Evolutionary conservation across 1,139 yeast genomes (phyloP).

Genomic region (Blastobotrys persicus): DNA sequence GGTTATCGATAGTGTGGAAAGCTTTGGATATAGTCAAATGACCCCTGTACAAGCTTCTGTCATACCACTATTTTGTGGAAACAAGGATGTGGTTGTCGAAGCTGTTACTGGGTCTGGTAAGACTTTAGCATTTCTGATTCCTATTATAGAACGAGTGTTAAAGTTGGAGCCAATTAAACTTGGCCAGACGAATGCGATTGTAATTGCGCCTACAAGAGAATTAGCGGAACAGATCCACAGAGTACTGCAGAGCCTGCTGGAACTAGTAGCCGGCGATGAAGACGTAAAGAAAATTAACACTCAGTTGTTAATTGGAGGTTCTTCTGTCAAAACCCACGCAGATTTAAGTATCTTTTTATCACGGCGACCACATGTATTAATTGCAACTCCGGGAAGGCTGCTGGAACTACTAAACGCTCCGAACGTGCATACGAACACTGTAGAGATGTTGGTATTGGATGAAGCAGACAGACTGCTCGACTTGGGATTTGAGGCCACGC

Average conservation of each 20-base stretch:
- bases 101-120: constrained; percentile 97
- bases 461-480: constrained; percentile 92
- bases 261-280: constrained; percentile 54
- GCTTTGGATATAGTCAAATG: constrained; percentile 78
- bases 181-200: constrained; percentile 69
- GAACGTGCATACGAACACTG: constrained; percentile 43
- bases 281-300: constrained; percentile 46
- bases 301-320: constrained; percentile 80
- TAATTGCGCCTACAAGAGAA: constrained; percentile 90
- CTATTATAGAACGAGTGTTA: constrained; percentile 66
- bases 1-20: constrained; percentile 57
- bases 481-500: constrained; percentile 68
- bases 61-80: constrained; percentile 79
- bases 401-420: constrained; percentile 60
- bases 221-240: constrained; percentile 76
- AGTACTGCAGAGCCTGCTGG: constrained; percentile 61
- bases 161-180: constrained; percentile 27
- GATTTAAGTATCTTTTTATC: constrained; percentile 61
- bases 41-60: constrained; percentile 98
- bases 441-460: constrained; percentile 78
- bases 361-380: constrained; percentile 64
- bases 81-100: constrained; percentile 94
- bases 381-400: constrained; percentile 93
- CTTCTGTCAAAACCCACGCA: constrained; percentile 57
- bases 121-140: constrained; percentile 82